phyloP scores from a whole-genome alignment of 2,329 filamentous ascomycete genomes.

The Ambrosiella beaveri region DNA sequence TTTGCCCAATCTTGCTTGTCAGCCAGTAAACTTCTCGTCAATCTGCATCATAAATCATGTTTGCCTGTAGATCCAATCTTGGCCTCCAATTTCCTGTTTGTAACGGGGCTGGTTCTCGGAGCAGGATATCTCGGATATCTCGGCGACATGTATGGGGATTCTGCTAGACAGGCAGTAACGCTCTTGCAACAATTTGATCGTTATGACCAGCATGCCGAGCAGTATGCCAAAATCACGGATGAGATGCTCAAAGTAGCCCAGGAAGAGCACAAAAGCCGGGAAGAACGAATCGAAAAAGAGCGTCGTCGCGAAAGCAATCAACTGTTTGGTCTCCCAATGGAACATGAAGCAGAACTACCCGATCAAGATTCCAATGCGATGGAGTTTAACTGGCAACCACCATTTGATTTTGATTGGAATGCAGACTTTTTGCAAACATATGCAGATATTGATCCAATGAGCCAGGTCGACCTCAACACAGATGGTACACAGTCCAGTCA shows the following conservation, averaged over 20 bases:
- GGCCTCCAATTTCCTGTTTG: background rate
- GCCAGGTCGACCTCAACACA: background rate
- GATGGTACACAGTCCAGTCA: background rate
- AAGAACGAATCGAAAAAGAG: background rate
- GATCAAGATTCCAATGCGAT: background rate
- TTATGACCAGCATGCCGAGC: background rate
- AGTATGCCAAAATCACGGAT: background rate
- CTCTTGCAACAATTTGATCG: background rate
- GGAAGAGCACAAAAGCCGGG: background rate
- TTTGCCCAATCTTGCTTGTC: constrained; percentile 3
- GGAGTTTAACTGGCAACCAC: background rate
- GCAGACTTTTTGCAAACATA: background rate
- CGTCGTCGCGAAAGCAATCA: background rate
- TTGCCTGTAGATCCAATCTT: background rate
- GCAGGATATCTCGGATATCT: background rate
- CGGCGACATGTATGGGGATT: background rate
- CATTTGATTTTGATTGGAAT: background rate
- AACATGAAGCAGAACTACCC: background rate
- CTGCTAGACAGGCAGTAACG: background rate
- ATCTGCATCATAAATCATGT: background rate
- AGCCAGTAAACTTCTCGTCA: background rate
- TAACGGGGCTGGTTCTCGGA: background rate
- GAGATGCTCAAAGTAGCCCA: background rate
- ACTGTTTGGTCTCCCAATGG: constrained; percentile 1
- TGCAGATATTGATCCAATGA: background rate